A percentile compares a stretch with the other conserved stretches of the same genome.
These are phyloP conservation scores for Mimosa bimucronata DNA, from an alignment of 306 rosid species.

Conservation along the genomic window DNA sequence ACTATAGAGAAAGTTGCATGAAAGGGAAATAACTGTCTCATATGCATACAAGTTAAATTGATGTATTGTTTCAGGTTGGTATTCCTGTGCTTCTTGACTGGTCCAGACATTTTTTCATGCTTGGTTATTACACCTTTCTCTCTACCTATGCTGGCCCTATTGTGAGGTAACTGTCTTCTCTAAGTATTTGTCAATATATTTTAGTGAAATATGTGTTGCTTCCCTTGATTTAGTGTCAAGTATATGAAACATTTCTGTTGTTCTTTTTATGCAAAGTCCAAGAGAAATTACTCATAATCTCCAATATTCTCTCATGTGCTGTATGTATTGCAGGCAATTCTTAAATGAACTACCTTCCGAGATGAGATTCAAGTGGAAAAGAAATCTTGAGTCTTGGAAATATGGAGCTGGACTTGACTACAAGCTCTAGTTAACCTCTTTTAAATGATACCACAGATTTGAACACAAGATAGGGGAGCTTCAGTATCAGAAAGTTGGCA, in stretches of 20 bases:
- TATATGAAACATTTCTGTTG: neutral
- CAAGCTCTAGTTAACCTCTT: conserved; percentile 49
- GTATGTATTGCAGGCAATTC: conserved; percentile 56
- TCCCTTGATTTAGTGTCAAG: neutral
- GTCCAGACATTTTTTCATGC: conserved; percentile 80
- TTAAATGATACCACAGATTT: conserved; percentile 5
- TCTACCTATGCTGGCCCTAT: conserved; percentile 72
- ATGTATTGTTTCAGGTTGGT: conserved; percentile 66
- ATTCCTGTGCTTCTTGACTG: conserved; percentile 85
- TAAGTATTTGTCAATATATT: neutral
- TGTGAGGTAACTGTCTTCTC: conserved; percentile 58
- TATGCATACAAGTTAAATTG: conserved; percentile 4
- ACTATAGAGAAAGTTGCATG: conserved; percentile 2
- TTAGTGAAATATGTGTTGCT: neutral
- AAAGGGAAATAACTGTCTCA: conserved; percentile 11
- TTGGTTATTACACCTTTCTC: conserved; percentile 79
- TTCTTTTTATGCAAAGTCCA: neutral
- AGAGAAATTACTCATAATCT: neutral
- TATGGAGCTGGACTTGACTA: conserved; percentile 96
- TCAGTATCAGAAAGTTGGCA: neutral
- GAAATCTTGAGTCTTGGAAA: conserved; percentile 92
- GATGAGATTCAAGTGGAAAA: conserved; percentile 67
- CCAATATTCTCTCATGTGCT: conserved; percentile 24
- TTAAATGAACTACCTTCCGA: conserved; percentile 61
- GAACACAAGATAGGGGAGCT: neutral